Conservation (phyloP, 345 rosid species). For the Pistacia integerrima region DNA sequence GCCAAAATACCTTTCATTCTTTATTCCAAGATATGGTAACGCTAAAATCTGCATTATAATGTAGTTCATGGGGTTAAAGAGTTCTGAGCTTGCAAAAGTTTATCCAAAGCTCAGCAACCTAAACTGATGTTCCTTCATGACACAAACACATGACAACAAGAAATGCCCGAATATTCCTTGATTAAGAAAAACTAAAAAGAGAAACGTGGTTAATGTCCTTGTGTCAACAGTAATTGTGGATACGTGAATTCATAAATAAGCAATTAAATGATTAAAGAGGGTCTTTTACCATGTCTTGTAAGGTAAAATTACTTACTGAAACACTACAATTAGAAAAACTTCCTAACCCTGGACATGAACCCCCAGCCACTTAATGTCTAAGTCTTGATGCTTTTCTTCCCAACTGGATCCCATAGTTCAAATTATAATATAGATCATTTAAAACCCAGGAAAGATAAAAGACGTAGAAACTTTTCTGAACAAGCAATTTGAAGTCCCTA, state of each 20-base stretch:
- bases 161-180: neutral
- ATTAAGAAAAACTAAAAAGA: neutral
- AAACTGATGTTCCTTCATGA: constrained; percentile 3
- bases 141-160: neutral
- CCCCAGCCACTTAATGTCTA: neutral
- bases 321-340: neutral
- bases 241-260: neutral
- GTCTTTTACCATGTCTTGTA: neutral
- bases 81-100: neutral
- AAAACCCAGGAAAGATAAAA: neutral
- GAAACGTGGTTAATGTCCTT: neutral
- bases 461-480: neutral
- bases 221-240: neutral
- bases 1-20: constrained; percentile 34
- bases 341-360: neutral
- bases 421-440: neutral
- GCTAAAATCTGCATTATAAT: constrained; percentile 8
- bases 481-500: neutral
- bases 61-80: neutral
- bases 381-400: neutral
- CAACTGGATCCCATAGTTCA: neutral
- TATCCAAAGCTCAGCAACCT: constrained; percentile 6
- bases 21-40: constrained; percentile 8
- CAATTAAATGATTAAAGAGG: neutral
- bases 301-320: neutral